phyloP scores from a whole-genome alignment of 2,329 filamentous ascomycete genomes.

The Ophiosphaerella narmari region DNA sequence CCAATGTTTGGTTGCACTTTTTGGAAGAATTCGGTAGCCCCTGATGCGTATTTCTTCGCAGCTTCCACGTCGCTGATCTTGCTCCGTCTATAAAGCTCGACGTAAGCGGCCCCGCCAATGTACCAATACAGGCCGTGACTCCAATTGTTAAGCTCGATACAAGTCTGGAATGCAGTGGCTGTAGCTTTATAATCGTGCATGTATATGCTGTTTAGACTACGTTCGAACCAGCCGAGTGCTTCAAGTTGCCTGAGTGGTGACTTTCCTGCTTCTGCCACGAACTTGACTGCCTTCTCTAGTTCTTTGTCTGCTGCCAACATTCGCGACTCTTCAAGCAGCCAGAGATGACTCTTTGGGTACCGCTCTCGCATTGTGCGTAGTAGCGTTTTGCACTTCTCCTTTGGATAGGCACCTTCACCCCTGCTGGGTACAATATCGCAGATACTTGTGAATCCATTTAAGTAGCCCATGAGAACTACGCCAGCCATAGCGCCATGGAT shows the following conservation, averaged over 20 bases:
- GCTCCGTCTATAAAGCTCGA: constrained; percentile 77
- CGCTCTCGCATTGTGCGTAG: constrained; percentile 73
- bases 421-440: constrained; percentile 81
- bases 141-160: constrained; percentile 72
- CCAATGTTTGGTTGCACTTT: constrained; percentile 76
- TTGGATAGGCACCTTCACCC: constrained; percentile 68
- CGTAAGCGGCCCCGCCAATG: constrained; percentile 75
- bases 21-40: constrained; percentile 70
- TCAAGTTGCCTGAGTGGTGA: constrained; percentile 87
- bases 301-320: constrained; percentile 70
- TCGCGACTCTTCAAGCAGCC: constrained; percentile 86
- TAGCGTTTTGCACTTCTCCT: constrained; percentile 67
- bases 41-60: constrained; percentile 42
- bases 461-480: constrained; percentile 80
- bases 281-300: constrained; percentile 68
- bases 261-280: constrained; percentile 64
- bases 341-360: constrained; percentile 82
- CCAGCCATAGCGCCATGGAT: constrained; percentile 91
- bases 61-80: constrained; percentile 52
- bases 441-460: constrained; percentile 83
- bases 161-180: constrained; percentile 71
- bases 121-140: constrained; percentile 89
- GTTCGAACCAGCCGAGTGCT: constrained; percentile 83
- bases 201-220: constrained; percentile 77
- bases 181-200: constrained; percentile 76